These are phyloP conservation scores for Fusarium citri DNA, from an alignment of 2,329 filamentous ascomycete genomes.

Conservation along the genomic window DNA sequence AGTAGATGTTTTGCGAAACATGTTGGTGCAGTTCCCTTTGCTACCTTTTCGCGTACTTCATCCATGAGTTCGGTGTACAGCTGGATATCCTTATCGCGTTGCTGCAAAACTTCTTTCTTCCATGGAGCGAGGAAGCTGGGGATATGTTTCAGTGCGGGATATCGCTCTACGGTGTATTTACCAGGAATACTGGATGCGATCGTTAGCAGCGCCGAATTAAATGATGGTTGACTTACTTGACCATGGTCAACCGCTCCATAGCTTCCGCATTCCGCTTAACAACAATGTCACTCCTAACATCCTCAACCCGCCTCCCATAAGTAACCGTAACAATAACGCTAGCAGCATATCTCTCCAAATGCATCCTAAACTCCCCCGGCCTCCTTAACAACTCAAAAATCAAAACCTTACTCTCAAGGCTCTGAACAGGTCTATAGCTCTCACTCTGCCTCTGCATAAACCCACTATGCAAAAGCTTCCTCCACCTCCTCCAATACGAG, in stretches of 20 bases:
- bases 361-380: conserved; percentile 45
- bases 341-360: conserved; percentile 49
- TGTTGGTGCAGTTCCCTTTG: conserved; percentile 47
- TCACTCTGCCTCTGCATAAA: conserved; percentile 59
- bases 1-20: conserved; percentile 60
- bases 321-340: conserved; percentile 58
- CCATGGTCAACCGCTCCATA: conserved; percentile 56
- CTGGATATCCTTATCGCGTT: conserved; percentile 53
- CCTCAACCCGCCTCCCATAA: conserved; percentile 51
- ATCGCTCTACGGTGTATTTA: conserved; percentile 55
- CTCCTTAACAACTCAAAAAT: conserved; percentile 52
- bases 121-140: conserved; percentile 54
- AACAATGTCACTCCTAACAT: conserved; percentile 52
- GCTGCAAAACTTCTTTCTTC: conserved; percentile 54
- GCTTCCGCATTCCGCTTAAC: conserved; percentile 54
- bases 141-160: conserved; percentile 55
- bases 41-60: conserved; percentile 52
- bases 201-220: too few relatives aligned
- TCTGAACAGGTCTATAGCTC: conserved; percentile 56
- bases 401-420: conserved; percentile 55
- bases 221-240: too few relatives aligned
- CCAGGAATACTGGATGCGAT: conserved; percentile 47
- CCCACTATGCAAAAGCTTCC: conserved; percentile 57
- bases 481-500: conserved; percentile 56
- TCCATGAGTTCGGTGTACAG: conserved; percentile 56